Conservation (phyloP, 2,329 filamentous ascomycete species). For the Microsporum canis region DNA sequence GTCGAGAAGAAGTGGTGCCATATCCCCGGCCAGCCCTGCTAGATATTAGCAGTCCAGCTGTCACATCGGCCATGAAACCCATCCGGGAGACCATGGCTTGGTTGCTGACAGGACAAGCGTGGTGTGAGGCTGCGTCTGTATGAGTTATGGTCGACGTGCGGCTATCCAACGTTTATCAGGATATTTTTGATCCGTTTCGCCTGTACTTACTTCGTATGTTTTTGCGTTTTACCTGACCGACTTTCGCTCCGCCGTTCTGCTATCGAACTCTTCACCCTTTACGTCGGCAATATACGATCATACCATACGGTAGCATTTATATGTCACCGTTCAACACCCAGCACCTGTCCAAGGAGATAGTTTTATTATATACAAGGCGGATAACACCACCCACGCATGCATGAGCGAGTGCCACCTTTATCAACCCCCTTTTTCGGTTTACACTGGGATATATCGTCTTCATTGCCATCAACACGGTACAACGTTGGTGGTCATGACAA, state of each 20-base stretch:
- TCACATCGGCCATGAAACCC: background rate
- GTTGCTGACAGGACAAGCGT: background rate
- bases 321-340: background rate
- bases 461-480: background rate
- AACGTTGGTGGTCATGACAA: background rate
- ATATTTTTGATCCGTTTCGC: background rate
- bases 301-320: background rate
- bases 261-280: background rate
- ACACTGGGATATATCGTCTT: background rate
- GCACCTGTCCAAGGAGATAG: background rate
- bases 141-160: background rate
- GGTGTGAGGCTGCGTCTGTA: background rate
- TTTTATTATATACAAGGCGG: background rate
- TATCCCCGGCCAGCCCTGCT: conserved; percentile 31
- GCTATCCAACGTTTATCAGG: background rate
- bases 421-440: background rate
- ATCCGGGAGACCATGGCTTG: background rate
- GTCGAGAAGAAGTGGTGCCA: conserved; percentile 24
- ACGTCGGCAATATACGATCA: background rate
- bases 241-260: background rate
- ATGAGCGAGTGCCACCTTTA: background rate
- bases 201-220: background rate
- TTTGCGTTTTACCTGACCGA: background rate
- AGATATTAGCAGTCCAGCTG: conserved; percentile 5
- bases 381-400: background rate